phyloP scores from a whole-genome alignment of 1,284 basidiomycete genomes.

The Leccinum subfulvum region DNA sequence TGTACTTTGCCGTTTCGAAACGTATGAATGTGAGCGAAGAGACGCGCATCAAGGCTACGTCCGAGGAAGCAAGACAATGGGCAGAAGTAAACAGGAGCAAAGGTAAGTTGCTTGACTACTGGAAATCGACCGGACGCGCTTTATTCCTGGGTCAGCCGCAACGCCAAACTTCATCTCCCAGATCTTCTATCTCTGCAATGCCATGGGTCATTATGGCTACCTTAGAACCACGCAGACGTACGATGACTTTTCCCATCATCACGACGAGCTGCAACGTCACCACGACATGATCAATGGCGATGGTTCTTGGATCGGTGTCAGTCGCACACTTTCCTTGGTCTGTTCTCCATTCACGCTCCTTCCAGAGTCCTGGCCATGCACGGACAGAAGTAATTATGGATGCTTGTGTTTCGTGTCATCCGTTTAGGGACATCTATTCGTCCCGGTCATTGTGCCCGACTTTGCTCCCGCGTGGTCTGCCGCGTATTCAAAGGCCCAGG shows the following conservation, averaged over 20 bases:
- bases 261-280: conserved; percentile 78
- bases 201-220: conserved; percentile 85
- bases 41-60: conserved; percentile 88
- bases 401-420: background rate
- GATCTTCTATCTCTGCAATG: conserved; percentile 85
- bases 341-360: conserved; percentile 13
- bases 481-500: conserved; percentile 39
- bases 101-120: conserved; percentile 34
- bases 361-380: conserved; percentile 63
- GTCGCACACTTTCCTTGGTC: conserved; percentile 24
- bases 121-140: background rate
- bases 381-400: conserved; percentile 53
- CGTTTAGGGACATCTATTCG: background rate
- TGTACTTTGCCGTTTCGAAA: conserved; percentile 73
- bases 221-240: conserved; percentile 77
- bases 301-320: conserved; percentile 74
- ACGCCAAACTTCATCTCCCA: conserved; percentile 93
- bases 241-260: conserved; percentile 67
- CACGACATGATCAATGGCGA: conserved; percentile 78
- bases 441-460: conserved; percentile 38
- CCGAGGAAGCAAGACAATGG: conserved; percentile 79
- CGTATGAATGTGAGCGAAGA: conserved; percentile 82
- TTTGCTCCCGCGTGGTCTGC: conserved; percentile 42
- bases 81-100: conserved; percentile 49
- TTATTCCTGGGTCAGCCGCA: conserved; percentile 36